These are phyloP conservation scores for Dictyostelium capitatum DNA, from an alignment of 78 protist genomes.

Conservation along the genomic window DNA sequence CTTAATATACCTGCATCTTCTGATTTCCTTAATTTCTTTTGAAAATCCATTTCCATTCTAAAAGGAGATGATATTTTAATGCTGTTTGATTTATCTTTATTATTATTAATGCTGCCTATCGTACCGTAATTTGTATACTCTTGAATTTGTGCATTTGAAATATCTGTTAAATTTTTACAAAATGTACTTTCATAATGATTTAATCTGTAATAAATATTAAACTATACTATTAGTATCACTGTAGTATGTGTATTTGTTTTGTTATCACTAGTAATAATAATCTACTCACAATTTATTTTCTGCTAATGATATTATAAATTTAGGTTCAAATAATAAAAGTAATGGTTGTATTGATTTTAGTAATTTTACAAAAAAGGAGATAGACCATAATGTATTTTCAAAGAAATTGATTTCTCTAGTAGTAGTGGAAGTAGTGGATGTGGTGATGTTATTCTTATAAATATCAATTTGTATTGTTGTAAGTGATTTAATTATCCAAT, in stretches of 20 bases:
- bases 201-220: background rate
- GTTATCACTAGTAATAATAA: background rate
- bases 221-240: background rate
- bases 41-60: conserved; percentile 39
- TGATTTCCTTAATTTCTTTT: conserved; percentile 40
- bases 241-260: background rate
- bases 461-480: background rate
- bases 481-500: conserved; percentile 12
- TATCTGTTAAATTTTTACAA: conserved; percentile 2
- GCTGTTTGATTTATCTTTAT: background rate
- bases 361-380: background rate
- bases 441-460: background rate
- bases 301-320: conserved; percentile 9
- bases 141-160: background rate
- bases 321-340: conserved; percentile 18
- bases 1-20: conserved; percentile 16
- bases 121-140: background rate
- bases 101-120: too few species aligned
- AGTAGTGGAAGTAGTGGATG: background rate
- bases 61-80: conserved; percentile 41
- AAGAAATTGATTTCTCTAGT: background rate
- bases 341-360: conserved; percentile 19
- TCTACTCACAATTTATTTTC: conserved; percentile 56
- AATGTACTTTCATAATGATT: conserved; percentile 6
- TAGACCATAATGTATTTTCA: conserved; percentile 1